Percentiles rank a stretch among this genome's conserved stretches.
These are phyloP conservation scores for Microthlaspi erraticum DNA, from an alignment of 345 rosid genomes.

Conservation along the genomic window DNA sequence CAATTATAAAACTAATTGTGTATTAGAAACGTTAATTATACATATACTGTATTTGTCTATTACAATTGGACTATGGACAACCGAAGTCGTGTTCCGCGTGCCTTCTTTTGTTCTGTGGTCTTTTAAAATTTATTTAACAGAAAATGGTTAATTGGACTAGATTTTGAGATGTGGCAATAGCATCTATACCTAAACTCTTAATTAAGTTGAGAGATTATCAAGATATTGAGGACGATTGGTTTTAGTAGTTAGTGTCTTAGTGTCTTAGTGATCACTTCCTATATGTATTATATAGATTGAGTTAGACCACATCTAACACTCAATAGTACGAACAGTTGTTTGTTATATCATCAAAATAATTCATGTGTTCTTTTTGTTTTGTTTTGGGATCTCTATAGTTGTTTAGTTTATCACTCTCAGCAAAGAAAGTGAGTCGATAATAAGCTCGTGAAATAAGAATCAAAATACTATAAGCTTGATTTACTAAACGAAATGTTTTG, in stretches of 20 bases:
- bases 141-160: slow-evolving; percentile 2
- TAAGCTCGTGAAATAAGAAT: too few relatives aligned
- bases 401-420: neutral
- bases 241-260: neutral
- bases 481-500: too few relatives aligned
- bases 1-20: neutral
- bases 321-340: too few relatives aligned
- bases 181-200: neutral
- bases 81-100: slow-evolving; percentile 32
- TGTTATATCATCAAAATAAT: too few relatives aligned
- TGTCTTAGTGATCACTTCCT: slow-evolving; percentile 15
- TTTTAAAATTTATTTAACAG: neutral
- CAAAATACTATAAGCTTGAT: too few relatives aligned
- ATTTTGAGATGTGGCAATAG: slow-evolving; percentile 21
- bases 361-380: too few relatives aligned
- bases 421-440: too few relatives aligned
- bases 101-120: slow-evolving; percentile 6
- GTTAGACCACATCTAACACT: too few relatives aligned
- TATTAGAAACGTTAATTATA: neutral
- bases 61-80: slow-evolving; percentile 20
- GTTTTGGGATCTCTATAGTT: neutral
- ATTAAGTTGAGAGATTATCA: slow-evolving; percentile 4
- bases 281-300: neutral
- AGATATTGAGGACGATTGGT: slow-evolving; percentile 2
- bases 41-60: neutral